These are phyloP conservation scores for Penicillium vulpinum DNA, from an alignment of 2,329 filamentous ascomycete genomes.

Conservation along the genomic window DNA sequence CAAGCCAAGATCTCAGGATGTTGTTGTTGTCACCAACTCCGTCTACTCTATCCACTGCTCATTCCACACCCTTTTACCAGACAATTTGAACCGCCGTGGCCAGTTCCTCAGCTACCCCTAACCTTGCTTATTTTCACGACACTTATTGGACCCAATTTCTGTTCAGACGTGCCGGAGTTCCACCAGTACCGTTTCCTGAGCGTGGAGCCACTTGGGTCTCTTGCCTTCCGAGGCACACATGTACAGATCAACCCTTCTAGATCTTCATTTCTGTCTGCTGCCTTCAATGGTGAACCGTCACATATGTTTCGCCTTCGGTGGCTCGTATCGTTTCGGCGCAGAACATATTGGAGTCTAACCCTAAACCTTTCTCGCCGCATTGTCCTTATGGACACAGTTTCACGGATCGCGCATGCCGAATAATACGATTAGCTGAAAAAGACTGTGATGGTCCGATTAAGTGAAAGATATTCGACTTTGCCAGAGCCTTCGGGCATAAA, in stretches of 20 bases:
- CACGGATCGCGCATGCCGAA: slow-evolving; percentile 70
- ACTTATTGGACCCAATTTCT: slow-evolving; percentile 18
- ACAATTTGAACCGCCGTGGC: slow-evolving; percentile 1
- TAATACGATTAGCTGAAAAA: slow-evolving; percentile 62
- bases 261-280: slow-evolving; percentile 67
- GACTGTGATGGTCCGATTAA: slow-evolving; percentile 34
- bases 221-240: slow-evolving; percentile 37
- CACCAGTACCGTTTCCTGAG: slow-evolving; percentile 10
- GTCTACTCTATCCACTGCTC: slow-evolving; percentile 7
- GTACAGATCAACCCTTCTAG: slow-evolving; percentile 75
- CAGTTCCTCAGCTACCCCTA: neutral
- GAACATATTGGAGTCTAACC: slow-evolving; percentile 90
- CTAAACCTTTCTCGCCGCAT: slow-evolving; percentile 76
- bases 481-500: slow-evolving; percentile 47
- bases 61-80: slow-evolving; percentile 7
- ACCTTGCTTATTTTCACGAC: slow-evolving; percentile 6
- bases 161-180: slow-evolving; percentile 16
- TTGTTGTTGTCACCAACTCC: slow-evolving; percentile 1
- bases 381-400: slow-evolving; percentile 53
- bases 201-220: slow-evolving; percentile 37
- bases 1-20: neutral
- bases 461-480: slow-evolving; percentile 42
- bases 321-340: slow-evolving; percentile 52
- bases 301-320: slow-evolving; percentile 23
- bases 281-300: slow-evolving; percentile 44